Percentiles rank a stretch among this genome's conserved stretches.
phyloP scores from a whole-genome alignment of 148 eudicot genomes.

The Fagopyrum homotropicum region DNA sequence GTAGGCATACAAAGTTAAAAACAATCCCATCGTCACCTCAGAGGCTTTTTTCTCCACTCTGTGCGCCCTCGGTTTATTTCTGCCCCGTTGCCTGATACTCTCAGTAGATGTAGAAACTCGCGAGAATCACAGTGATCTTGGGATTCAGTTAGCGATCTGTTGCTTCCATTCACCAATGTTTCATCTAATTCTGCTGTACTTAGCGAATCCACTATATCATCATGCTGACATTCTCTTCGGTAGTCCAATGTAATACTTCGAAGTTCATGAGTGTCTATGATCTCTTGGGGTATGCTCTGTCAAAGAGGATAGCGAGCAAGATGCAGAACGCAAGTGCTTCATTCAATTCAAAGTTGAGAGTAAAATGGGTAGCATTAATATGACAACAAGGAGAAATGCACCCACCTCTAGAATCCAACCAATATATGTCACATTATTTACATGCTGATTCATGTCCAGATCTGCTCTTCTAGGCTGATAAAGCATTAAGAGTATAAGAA shows the following conservation, averaged over 20 bases:
- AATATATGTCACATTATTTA: conserved; percentile 88
- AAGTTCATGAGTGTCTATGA: conserved; percentile 71
- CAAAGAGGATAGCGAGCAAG: neutral
- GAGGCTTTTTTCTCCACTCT: conserved; percentile 73
- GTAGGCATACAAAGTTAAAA: neutral
- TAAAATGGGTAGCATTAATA: neutral
- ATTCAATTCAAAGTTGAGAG: neutral
- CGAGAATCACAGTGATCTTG: conserved; percentile 25
- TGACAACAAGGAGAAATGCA: conserved; percentile 9
- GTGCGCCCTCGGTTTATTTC: conserved; percentile 81
- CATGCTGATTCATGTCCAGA: conserved; percentile 96
- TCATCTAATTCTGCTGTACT: conserved; percentile 41
- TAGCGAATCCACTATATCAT: conserved; percentile 75
- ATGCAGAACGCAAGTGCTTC: neutral
- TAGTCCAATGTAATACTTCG: conserved; percentile 76
- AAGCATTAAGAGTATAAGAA: neutral
- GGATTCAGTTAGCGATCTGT: conserved; percentile 33
- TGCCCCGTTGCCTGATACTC: conserved; percentile 55
- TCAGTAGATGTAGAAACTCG: conserved; percentile 69
- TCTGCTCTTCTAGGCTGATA: conserved; percentile 94
- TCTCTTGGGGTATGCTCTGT: conserved; percentile 86
- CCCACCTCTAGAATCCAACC: conserved; percentile 94
- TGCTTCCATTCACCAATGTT: conserved; percentile 29
- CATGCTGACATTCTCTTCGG: conserved; percentile 83
- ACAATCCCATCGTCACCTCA: conserved; percentile 19